phyloP scores from a whole-genome alignment of 2,329 filamentous ascomycete species.

The Aspergillus calidoustus region DNA sequence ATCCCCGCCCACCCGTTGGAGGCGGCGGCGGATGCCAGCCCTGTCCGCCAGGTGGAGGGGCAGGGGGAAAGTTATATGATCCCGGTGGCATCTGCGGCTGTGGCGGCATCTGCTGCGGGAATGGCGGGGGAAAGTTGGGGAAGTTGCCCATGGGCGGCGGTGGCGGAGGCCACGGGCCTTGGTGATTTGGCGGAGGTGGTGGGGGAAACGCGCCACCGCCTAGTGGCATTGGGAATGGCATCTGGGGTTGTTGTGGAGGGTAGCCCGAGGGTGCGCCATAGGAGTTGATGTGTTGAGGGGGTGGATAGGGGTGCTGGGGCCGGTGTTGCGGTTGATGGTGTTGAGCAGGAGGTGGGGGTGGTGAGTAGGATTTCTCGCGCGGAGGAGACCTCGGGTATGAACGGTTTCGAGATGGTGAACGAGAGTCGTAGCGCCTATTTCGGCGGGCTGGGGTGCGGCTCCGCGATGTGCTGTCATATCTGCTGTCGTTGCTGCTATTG shows the following conservation, averaged over 20 bases:
- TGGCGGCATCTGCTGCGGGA: slow-evolving; percentile 21
- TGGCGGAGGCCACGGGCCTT: slow-evolving; percentile 40
- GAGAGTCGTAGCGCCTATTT: slow-evolving; percentile 31
- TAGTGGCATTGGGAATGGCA: slow-evolving; percentile 21
- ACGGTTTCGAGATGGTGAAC: slow-evolving; percentile 33
- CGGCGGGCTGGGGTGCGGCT: slow-evolving; percentile 35
- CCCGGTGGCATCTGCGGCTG: slow-evolving; percentile 35
- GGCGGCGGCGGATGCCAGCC: slow-evolving; percentile 24
- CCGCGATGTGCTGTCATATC: slow-evolving; percentile 35
- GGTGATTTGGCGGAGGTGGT: slow-evolving; percentile 40
- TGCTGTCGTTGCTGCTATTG: slow-evolving; percentile 39
- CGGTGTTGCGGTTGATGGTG: slow-evolving; percentile 9
- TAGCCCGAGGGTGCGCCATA: slow-evolving; percentile 14
- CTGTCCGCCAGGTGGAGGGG: slow-evolving; percentile 35
- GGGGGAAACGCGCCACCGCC: slow-evolving; percentile 23
- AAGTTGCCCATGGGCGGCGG: slow-evolving; percentile 36
- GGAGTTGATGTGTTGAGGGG: slow-evolving; percentile 8
- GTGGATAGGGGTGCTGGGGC: background rate
- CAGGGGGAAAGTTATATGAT: slow-evolving; percentile 39
- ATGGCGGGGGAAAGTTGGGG: slow-evolving; percentile 31
- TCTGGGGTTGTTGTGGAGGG: slow-evolving; percentile 27
- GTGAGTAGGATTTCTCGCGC: slow-evolving; percentile 37
- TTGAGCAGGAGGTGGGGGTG: slow-evolving; percentile 25
- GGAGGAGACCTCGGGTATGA: slow-evolving; percentile 26
- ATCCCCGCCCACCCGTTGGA: slow-evolving; percentile 21